These are phyloP conservation scores for Pseudomonodictys pantanalensis DNA, from an alignment of 495 filamentous ascomycete species.

Conservation along the genomic window DNA sequence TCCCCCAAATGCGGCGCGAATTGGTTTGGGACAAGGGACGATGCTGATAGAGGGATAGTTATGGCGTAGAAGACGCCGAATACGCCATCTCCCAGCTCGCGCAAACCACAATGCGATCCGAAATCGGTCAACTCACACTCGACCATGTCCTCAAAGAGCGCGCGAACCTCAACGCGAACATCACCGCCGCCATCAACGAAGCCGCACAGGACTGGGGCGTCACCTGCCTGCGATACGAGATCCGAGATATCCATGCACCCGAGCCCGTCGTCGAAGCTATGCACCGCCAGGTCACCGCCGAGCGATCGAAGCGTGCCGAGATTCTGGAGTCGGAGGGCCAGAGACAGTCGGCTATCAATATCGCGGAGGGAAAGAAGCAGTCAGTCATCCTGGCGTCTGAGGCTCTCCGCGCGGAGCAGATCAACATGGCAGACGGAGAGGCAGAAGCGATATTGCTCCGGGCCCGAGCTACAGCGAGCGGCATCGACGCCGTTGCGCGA, in stretches of 20 bases:
- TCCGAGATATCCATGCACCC: constrained; percentile 95
- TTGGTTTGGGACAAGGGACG: no score
- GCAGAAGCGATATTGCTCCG: constrained; percentile 86
- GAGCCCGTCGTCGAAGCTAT: constrained; percentile 90
- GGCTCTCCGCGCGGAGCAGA: constrained; percentile 82
- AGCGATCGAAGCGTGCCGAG: constrained; percentile 93
- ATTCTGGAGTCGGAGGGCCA: constrained; percentile 96
- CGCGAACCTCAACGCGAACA: constrained; percentile 91
- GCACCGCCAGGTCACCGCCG: constrained; percentile 96
- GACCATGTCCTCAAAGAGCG: constrained; percentile 98
- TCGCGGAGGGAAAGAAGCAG: constrained; percentile 95
- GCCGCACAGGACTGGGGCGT: constrained; percentile 96
- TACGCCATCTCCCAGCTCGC: constrained; percentile 98
- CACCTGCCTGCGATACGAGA: constrained; percentile 93
- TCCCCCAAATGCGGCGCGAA: neutral
- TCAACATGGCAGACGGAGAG: constrained; percentile 88
- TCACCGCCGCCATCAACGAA: constrained; percentile 97
- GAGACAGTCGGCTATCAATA: constrained; percentile 94
- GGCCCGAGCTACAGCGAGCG: constrained; percentile 79
- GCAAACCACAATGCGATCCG: constrained; percentile 97
- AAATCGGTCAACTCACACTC: constrained; percentile 93
- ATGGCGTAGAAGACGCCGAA: constrained; percentile 97
- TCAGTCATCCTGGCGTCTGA: constrained; percentile 92
- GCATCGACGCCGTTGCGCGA: constrained; percentile 79
- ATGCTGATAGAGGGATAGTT: constrained; percentile 52